phyloP scores from a whole-genome alignment of 2,329 filamentous ascomycete genomes.

The Pestalotiopsis sp. region DNA sequence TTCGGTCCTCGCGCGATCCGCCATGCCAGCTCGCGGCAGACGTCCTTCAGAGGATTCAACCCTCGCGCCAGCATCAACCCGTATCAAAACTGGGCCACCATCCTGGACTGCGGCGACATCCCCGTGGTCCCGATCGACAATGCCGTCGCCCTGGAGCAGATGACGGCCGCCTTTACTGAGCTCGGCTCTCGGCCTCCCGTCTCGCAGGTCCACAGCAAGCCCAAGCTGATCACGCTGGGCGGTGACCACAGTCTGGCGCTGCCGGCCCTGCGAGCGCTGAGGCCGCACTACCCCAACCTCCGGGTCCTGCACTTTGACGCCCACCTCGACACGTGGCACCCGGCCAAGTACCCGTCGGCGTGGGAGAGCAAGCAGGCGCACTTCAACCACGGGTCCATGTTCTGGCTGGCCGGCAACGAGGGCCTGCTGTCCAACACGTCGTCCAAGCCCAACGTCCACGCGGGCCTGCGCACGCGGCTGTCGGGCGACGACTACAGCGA shows the following conservation, averaged over 20 bases:
- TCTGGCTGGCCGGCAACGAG: slow-evolving; percentile 84
- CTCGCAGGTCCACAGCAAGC: slow-evolving; percentile 36
- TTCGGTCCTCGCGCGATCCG: slow-evolving; percentile 90
- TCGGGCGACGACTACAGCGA: slow-evolving; percentile 61
- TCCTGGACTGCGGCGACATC: slow-evolving; percentile 90
- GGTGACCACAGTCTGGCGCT: slow-evolving; percentile 75
- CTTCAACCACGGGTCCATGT: slow-evolving; percentile 91
- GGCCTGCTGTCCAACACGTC: slow-evolving; percentile 75
- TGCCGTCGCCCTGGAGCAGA: slow-evolving; percentile 76
- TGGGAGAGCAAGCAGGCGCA: slow-evolving; percentile 72
- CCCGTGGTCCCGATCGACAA: slow-evolving; percentile 89
- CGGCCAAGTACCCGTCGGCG: slow-evolving; percentile 75
- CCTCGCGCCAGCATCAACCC: slow-evolving; percentile 82
- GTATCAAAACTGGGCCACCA: slow-evolving; percentile 75
- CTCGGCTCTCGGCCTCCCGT: slow-evolving; percentile 51
- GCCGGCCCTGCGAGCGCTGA: slow-evolving; percentile 68
- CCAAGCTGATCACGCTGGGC: slow-evolving; percentile 69
- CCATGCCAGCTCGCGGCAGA: slow-evolving; percentile 80
- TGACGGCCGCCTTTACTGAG: slow-evolving; percentile 79
- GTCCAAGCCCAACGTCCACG: slow-evolving; percentile 75
- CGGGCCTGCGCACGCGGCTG: slow-evolving; percentile 78
- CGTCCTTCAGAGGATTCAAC: slow-evolving; percentile 80
- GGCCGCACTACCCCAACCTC: slow-evolving; percentile 64
- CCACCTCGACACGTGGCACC: slow-evolving; percentile 86
- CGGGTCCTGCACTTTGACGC: slow-evolving; percentile 77